Evolutionary conservation across 2,329 filamentous ascomycete genomes (phyloP).

Genomic region (Elsinoe ampelina): DNA sequence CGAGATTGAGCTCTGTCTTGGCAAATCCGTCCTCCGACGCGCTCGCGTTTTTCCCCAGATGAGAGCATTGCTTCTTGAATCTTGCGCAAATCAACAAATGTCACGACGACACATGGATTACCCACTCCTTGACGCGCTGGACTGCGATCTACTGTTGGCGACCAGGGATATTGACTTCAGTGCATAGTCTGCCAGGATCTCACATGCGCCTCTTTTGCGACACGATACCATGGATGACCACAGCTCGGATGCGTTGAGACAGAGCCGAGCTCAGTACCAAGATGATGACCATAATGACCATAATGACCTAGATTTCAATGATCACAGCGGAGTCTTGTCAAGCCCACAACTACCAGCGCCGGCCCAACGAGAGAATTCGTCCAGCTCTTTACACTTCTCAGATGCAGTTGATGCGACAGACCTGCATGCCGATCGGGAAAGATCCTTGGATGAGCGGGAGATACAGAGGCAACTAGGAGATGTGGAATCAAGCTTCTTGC

Average conservation of each 20-base stretch:
- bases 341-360: not conserved
- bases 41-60: conserved; percentile 4
- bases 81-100: not conserved
- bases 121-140: not conserved
- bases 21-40: not conserved
- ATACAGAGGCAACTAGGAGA: conserved; percentile 53
- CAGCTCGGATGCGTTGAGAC: not conserved
- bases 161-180: not conserved
- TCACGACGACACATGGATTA: not conserved
- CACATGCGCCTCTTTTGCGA: conserved; percentile 5
- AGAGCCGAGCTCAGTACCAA: not conserved
- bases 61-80: not conserved
- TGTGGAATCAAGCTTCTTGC: conserved; percentile 55
- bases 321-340: not conserved
- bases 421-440: conserved; percentile 30
- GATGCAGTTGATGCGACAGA: conserved; percentile 11
- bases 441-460: conserved; percentile 45
- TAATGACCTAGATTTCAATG: not conserved
- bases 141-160: not conserved
- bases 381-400: conserved; percentile 10
- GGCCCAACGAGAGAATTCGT: not conserved
- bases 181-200: conserved; percentile 4
- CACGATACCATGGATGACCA: conserved; percentile 1
- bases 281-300: not conserved
- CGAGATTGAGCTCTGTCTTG: not conserved